Conservation (phyloP, 768 basidiomycete genomes). For the Albatrellus ellisii region DNA sequence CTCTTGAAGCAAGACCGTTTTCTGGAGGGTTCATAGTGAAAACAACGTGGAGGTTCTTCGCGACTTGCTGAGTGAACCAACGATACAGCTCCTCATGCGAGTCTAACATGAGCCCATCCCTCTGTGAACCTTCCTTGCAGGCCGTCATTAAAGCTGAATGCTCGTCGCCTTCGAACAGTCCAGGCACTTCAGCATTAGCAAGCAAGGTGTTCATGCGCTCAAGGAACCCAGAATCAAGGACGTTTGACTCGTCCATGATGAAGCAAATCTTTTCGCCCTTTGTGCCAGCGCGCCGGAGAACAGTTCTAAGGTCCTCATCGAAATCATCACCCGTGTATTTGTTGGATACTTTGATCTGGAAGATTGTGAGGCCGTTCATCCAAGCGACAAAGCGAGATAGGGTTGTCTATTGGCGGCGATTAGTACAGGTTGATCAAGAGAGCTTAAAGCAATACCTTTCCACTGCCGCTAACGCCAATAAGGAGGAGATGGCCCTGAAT, state of each 20-base stretch:
- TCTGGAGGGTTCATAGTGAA: constrained; percentile 99
- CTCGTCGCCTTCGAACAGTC: constrained; percentile 99
- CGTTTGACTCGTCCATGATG: constrained; percentile 99
- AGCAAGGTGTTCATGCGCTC: constrained; percentile 99
- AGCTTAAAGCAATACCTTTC: too few relatives aligned
- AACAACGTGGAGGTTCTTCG: constrained; percentile 95
- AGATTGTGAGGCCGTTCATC: constrained; percentile 99
- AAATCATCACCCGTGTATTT: constrained; percentile 98
- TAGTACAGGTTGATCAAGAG: too few relatives aligned
- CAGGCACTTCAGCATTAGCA: constrained; percentile 99
- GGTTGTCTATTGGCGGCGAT: constrained; percentile 57
- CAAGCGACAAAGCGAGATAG: constrained; percentile 97
- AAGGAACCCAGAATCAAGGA: constrained; percentile 95
- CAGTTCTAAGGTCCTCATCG: constrained; percentile 91
- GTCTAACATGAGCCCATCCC: constrained; percentile 96
- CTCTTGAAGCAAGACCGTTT: constrained; percentile 89
- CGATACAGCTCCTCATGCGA: constrained; percentile 95
- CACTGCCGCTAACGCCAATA: constrained; percentile 96
- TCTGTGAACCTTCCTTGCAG: constrained; percentile 98
- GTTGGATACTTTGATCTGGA: constrained; percentile 99
- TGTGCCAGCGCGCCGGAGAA: constrained; percentile 90
- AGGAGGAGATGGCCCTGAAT: constrained; percentile 92
- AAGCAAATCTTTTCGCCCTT: constrained; percentile 99
- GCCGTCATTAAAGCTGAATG: constrained; percentile 97
- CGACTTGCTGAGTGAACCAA: constrained; percentile 98